Percentiles rank a stretch among this genome's conserved stretches.
Evolutionary conservation across 164 flowering plant genomes (phyloP).

Genomic region (Buxus sempervirens): DNA sequence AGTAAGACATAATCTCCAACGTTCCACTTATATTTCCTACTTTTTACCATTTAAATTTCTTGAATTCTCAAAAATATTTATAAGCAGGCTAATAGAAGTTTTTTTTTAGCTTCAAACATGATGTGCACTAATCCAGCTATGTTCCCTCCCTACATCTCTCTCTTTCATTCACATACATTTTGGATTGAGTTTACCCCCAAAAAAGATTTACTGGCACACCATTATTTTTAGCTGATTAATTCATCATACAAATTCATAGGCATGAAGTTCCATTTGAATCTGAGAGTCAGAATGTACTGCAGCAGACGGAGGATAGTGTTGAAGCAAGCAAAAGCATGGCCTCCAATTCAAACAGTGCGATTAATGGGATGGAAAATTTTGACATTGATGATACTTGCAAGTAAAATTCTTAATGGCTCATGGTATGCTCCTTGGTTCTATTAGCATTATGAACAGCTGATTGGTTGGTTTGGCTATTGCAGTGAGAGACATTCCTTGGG

Average conservation of each 20-base stretch:
- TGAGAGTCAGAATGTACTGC: constrained; percentile 1
- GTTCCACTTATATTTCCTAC: too few species aligned
- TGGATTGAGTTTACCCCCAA: background rate
- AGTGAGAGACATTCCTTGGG: constrained; percentile 32
- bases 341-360: constrained; percentile 20
- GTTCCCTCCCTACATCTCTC: too few species aligned
- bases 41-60: background rate
- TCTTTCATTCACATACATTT: too few species aligned
- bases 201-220: background rate
- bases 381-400: constrained; percentile 18
- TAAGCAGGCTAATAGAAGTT: background rate
- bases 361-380: constrained; percentile 15
- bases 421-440: background rate
- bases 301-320: background rate
- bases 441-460: background rate
- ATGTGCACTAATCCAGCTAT: too few species aligned
- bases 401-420: background rate
- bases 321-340: constrained; percentile 17
- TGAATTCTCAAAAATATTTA: background rate
- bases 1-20: constrained; percentile 31
- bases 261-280: constrained; percentile 18
- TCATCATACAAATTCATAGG: constrained; percentile 17
- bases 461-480: constrained; percentile 26
- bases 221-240: background rate
- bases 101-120: background rate